phyloP scores from a whole-genome alignment of 208 protist species.

The Leptomonas seymouri region DNA sequence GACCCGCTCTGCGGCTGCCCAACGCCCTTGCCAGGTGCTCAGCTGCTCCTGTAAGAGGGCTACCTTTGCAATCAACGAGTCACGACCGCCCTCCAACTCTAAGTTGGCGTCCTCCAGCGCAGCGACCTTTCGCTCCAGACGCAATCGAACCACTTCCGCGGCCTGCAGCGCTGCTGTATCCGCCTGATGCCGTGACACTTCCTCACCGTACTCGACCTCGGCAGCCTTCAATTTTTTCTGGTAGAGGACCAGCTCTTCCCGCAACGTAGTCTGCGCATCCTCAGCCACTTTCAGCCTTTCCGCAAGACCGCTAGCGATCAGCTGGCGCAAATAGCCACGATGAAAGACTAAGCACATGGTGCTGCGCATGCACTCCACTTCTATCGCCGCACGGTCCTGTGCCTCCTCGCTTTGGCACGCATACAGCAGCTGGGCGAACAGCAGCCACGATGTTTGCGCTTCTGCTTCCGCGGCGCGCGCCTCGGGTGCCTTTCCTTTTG shows the following conservation, averaged over 20 bases:
- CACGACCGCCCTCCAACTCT: slow-evolving; percentile 39
- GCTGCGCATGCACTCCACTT: slow-evolving; percentile 29
- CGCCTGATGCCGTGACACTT: slow-evolving; percentile 24
- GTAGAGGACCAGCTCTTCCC: slow-evolving; percentile 35
- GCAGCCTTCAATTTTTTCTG: slow-evolving; percentile 26
- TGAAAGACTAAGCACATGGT: slow-evolving; percentile 26
- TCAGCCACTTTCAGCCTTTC: slow-evolving; percentile 30
- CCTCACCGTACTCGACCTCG: slow-evolving; percentile 32
- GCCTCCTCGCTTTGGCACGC: slow-evolving; percentile 41
- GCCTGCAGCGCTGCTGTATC: slow-evolving; percentile 34
- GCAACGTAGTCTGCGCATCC: slow-evolving; percentile 12
- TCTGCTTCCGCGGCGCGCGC: not conserved
- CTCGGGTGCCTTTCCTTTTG: not conserved
- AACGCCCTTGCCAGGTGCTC: slow-evolving; percentile 30
- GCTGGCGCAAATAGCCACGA: slow-evolving; percentile 13
- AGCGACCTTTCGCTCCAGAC: slow-evolving; percentile 43
- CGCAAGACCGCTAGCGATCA: slow-evolving; percentile 1
- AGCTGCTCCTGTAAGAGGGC: slow-evolving; percentile 37
- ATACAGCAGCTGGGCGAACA: slow-evolving; percentile 30
- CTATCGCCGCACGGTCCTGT: slow-evolving; percentile 31
- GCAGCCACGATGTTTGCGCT: not conserved
- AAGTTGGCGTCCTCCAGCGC: slow-evolving; percentile 29
- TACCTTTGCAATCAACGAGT: slow-evolving; percentile 52
- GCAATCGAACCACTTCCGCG: slow-evolving; percentile 38
- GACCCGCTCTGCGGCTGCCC: slow-evolving; percentile 32